phyloP scores from a whole-genome alignment of 768 basidiomycete genomes.

The Leucocoprinus sp. region DNA sequence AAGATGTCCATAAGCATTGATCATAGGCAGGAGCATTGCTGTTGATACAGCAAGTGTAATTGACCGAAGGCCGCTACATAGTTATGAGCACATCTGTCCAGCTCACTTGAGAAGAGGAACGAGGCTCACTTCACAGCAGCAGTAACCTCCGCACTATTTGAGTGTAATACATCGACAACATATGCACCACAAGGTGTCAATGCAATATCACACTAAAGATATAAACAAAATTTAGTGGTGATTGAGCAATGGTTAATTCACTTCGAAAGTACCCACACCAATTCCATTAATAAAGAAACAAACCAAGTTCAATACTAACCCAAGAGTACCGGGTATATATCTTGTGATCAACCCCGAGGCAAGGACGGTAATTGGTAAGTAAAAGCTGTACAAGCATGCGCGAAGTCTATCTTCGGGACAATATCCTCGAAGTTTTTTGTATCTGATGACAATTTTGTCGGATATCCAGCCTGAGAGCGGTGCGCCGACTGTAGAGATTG shows the following conservation, averaged over 20 bases:
- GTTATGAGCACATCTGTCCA: no score
- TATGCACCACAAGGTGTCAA: conserved; percentile 50
- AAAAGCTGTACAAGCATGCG: conserved; percentile 38
- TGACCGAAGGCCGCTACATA: conserved; percentile 9
- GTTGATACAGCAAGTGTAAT: background rate
- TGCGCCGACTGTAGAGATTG: conserved; percentile 40
- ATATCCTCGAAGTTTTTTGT: conserved; percentile 37
- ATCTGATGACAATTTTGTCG: conserved; percentile 41
- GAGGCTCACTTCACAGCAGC: conserved; percentile 43
- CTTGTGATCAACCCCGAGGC: conserved; percentile 21
- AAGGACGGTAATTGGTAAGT: conserved; percentile 46
- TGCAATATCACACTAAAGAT: conserved; percentile 37
- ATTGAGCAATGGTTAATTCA: no score
- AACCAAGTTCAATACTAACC: conserved; percentile 40
- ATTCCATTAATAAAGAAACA: conserved; percentile 59
- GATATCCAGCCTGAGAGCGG: conserved; percentile 53
- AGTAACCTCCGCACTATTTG: conserved; percentile 52
- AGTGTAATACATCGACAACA: conserved; percentile 50
- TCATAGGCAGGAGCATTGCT: conserved; percentile 9
- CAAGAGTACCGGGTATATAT: conserved; percentile 40
- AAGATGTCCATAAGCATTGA: conserved; percentile 10
- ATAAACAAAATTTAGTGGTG: background rate
- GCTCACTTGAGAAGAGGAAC: no score
- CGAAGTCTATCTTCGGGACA: conserved; percentile 66
- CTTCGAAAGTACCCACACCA: conserved; percentile 41